Base-by-base conservation (phyloP, 352 stramenopile species). In the Nothophytophthora sp. region DNA sequence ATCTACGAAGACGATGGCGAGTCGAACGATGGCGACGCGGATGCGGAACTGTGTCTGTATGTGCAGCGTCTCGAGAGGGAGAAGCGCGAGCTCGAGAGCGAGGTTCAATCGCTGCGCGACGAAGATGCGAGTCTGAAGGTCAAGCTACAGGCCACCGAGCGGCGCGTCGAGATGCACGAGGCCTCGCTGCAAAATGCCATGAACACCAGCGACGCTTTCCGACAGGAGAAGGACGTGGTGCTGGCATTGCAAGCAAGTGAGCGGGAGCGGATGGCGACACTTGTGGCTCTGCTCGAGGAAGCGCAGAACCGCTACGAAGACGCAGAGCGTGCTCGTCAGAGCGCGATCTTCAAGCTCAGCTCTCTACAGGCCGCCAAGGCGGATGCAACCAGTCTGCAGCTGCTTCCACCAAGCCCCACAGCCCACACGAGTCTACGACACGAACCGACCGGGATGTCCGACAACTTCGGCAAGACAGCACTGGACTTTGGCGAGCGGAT, bases 331-430 rank as follows among this genome's bases (percentile, higher is more conserved):
- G 71, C 73, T 19, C 60, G 76, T 11, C 76, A 86, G 50, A 73
- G 67, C 39, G 76, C 73, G 0, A 64, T 86, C 13, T 86, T 86
- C 55, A 79, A 83, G 53, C 66, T 90, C 48, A 88, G 76, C 23
- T 74, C 80, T 32, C 46, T 86, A 20, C 72, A 86, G 51, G 63
- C 67, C 12, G 55, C 63, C 10, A 61, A 70, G 29, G 63, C 57
- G 4, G 56, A 74, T 10, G 50, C 50, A 10, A 57, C 33, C 16
- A 64, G 56, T 12, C 56, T 72, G 27, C 60, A 46, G 2, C 32
- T 77, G 6, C 53, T 68, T 13, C 25, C 63, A 33, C 50, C 49
- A 13, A 30, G 20, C 27, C 18, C 16, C 13, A 55, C 20, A 32
- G 50, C 9, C 40, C 25, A n/a, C 23, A 12, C 40, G 47, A 42